Evolutionary conservation across 139 green algal genomes (phyloP).

Genomic region (Auxenochlorella pyrenoidosa): DNA sequence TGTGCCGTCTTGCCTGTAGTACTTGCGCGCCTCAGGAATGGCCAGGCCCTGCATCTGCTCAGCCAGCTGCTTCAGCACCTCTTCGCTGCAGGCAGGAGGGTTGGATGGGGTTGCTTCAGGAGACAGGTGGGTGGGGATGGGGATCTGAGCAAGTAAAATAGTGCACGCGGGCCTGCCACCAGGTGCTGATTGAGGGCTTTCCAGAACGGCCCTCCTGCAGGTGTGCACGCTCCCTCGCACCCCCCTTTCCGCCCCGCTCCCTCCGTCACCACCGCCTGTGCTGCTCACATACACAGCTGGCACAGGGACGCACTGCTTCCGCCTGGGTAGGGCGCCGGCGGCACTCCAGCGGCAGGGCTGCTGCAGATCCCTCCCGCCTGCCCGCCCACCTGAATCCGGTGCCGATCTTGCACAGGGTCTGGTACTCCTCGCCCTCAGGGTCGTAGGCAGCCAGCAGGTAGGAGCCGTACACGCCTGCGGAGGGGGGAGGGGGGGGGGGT

Average conservation of each 20-base stretch:
- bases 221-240: too few species aligned
- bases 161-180: too few species aligned
- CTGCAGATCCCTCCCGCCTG: too few species aligned
- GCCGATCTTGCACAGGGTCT: conserved; percentile 96
- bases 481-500: too few species aligned
- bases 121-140: neutral
- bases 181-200: too few species aligned
- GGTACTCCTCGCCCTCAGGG: conserved; percentile 85
- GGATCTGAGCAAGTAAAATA: too few species aligned
- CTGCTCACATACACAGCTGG: too few species aligned
- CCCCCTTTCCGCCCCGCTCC: too few species aligned
- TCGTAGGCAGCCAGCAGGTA: conserved; percentile 94
- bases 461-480: conserved; percentile 82
- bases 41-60: conserved; percentile 69
- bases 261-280: too few species aligned
- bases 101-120: neutral
- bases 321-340: too few species aligned
- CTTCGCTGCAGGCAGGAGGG: conserved; percentile 66
- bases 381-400: conserved; percentile 84
- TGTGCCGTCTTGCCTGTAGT: conserved; percentile 73
- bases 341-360: neutral
- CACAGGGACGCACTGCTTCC: too few species aligned
- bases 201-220: too few species aligned
- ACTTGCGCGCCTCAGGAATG: conserved; percentile 71
- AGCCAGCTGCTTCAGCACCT: conserved; percentile 79